These are phyloP conservation scores for Stephania cephalantha DNA, from an alignment of 164 flowering plant genomes.

Conservation along the genomic window DNA sequence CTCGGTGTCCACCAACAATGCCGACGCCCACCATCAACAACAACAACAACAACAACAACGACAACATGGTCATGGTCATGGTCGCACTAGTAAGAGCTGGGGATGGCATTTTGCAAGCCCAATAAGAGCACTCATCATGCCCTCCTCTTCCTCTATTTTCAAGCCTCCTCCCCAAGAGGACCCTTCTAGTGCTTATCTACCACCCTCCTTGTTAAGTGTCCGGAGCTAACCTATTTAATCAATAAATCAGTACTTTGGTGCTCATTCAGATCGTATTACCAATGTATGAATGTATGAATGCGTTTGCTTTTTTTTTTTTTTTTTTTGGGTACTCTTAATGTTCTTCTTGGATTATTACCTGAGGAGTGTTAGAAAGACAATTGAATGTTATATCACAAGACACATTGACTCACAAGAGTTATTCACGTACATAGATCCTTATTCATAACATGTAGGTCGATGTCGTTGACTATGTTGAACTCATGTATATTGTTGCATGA, in stretches of 20 bases:
- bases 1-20: conserved; percentile 25
- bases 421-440: no score
- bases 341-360: no score
- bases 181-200: conserved; percentile 5
- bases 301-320: neutral
- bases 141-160: conserved; percentile 5
- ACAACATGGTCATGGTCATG: conserved; percentile 26
- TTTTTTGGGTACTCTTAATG: neutral
- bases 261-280: neutral
- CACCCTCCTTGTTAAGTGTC: conserved; percentile 11
- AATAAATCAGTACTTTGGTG: neutral
- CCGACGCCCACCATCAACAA: conserved; percentile 4
- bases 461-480: no score
- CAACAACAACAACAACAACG: neutral
- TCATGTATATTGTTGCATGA: no score
- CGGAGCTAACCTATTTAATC: neutral
- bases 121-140: conserved; percentile 70
- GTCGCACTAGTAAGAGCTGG: conserved; percentile 59
- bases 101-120: conserved; percentile 95
- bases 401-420: no score
- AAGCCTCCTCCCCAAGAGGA: neutral
- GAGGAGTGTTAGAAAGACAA: no score
- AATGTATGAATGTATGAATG: neutral
- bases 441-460: no score
- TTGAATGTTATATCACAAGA: no score